These are phyloP conservation scores for Hanseniaspora sp. DNA, from an alignment of 1,139 yeast species.

Conservation along the genomic window DNA sequence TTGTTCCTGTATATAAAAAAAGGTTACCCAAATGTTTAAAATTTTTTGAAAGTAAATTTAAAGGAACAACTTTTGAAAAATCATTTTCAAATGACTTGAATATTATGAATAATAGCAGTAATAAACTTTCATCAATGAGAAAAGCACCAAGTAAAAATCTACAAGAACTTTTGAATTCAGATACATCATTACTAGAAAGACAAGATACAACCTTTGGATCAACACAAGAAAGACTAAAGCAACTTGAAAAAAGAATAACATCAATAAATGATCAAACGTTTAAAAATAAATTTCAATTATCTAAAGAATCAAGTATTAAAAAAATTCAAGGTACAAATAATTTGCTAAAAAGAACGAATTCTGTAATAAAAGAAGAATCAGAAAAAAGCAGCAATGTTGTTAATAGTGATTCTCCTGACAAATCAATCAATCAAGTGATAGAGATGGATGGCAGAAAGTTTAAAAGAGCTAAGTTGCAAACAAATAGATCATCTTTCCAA, in stretches of 20 bases:
- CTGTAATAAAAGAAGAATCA: neutral
- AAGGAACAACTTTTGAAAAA: constrained; percentile 37
- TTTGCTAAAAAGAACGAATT: neutral
- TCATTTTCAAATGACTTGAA: neutral
- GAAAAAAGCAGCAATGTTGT: neutral
- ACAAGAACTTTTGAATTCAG: constrained; percentile 7
- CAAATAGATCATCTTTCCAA: constrained; percentile 17
- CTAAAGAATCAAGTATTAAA: neutral
- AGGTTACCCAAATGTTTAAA: constrained; percentile 40
- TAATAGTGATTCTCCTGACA: neutral
- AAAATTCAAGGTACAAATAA: too few relatives aligned
- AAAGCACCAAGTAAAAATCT: constrained; percentile 8
- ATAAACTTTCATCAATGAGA: neutral
- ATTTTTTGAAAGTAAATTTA: constrained; percentile 40
- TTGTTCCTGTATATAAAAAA: constrained; percentile 45
- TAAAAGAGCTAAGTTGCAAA: constrained; percentile 18
- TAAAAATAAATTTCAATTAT: constrained; percentile 14
- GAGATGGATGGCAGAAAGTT: constrained; percentile 2
- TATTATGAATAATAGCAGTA: neutral
- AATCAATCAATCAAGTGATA: neutral
- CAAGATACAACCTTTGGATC: constrained; percentile 5
- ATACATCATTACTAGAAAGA: constrained; percentile 8
- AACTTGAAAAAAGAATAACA: constrained; percentile 11
- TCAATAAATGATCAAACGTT: constrained; percentile 5
- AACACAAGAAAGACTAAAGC: constrained; percentile 10